These are phyloP conservation scores for Peterozyma xylosa DNA, from an alignment of 805 yeast genomes.

Conservation along the genomic window DNA sequence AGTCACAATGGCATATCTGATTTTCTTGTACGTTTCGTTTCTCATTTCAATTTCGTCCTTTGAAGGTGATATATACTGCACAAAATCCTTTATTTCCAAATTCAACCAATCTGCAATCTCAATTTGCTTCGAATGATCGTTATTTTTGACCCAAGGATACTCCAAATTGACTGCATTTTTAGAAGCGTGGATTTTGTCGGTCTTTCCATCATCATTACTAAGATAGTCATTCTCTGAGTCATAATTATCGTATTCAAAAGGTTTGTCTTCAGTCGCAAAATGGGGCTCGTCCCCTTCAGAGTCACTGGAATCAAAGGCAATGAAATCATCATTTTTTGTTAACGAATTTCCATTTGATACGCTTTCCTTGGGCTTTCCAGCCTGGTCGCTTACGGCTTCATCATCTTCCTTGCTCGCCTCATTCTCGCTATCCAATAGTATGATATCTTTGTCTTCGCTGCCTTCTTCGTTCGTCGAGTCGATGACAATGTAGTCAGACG, in stretches of 20 bases:
- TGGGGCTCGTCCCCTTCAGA: conserved; percentile 26
- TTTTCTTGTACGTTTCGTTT: conserved; percentile 52
- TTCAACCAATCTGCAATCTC: conserved; percentile 86
- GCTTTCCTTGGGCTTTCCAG: conserved; percentile 1
- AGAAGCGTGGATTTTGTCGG: conserved; percentile 18
- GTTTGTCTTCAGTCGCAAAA: conserved; percentile 5
- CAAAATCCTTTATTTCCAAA: conserved; percentile 77
- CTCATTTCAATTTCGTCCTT: conserved; percentile 62
- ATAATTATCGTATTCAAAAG: conserved; percentile 12
- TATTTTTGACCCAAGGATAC: conserved; percentile 73
- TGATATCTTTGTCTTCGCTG: conserved; percentile 6
- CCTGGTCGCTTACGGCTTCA: conserved; percentile 1
- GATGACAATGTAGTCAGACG: conserved; percentile 5
- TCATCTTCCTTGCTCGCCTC: neutral
- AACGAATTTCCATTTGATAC: conserved; percentile 23
- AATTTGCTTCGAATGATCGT: conserved; percentile 67
- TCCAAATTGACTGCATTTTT: conserved; percentile 23
- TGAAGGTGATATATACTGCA: conserved; percentile 80
- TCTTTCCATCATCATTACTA: conserved; percentile 34
- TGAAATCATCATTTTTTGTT: conserved; percentile 42
- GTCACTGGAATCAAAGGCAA: conserved; percentile 39
- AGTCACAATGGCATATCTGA: conserved; percentile 45
- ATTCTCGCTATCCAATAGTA: conserved; percentile 3
- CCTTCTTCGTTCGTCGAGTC: conserved; percentile 8
- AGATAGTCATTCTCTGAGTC: conserved; percentile 31